Evolutionary conservation across 345 rosid species (phyloP).

Genomic region (Citrus medica): DNA sequence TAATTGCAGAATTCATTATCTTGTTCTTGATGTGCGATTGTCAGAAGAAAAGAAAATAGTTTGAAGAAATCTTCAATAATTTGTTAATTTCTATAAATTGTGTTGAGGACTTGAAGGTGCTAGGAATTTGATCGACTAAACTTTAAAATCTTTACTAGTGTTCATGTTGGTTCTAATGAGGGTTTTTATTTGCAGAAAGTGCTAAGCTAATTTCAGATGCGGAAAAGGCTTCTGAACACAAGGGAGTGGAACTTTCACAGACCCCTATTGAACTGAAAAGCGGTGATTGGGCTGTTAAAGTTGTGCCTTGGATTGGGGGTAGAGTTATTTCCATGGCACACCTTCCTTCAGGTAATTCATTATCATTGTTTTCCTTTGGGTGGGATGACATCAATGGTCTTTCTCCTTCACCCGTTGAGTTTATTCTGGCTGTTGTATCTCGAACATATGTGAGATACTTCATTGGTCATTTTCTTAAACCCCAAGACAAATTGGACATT

Average conservation of each 20-base stretch:
- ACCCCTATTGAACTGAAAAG: conserved; percentile 62
- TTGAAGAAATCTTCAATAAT: neutral
- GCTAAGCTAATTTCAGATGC: conserved; percentile 56
- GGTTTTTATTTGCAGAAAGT: conserved; percentile 41
- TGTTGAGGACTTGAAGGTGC: too few relatives aligned
- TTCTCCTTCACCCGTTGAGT: neutral
- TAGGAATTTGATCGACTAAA: too few relatives aligned
- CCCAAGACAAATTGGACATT: neutral
- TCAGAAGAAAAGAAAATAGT: neutral
- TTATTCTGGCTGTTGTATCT: neutral
- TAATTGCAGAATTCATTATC: neutral
- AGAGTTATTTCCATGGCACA: conserved; percentile 90
- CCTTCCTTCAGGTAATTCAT: conserved; percentile 71
- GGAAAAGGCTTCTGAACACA: conserved; percentile 50
- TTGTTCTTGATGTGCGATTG: neutral
- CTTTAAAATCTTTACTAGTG: too few relatives aligned
- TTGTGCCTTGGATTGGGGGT: conserved; percentile 96
- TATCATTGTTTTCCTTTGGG: neutral
- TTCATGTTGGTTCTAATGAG: neutral
- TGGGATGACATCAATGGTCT: neutral
- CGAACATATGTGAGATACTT: neutral
- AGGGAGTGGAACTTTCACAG: conserved; percentile 64
- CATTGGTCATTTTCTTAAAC: neutral
- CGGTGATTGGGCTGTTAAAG: conserved; percentile 65
- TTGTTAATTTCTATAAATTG: neutral